Conservation (phyloP, 2,329 filamentous ascomycete species). For the Bimuria novae-zelandiae region DNA sequence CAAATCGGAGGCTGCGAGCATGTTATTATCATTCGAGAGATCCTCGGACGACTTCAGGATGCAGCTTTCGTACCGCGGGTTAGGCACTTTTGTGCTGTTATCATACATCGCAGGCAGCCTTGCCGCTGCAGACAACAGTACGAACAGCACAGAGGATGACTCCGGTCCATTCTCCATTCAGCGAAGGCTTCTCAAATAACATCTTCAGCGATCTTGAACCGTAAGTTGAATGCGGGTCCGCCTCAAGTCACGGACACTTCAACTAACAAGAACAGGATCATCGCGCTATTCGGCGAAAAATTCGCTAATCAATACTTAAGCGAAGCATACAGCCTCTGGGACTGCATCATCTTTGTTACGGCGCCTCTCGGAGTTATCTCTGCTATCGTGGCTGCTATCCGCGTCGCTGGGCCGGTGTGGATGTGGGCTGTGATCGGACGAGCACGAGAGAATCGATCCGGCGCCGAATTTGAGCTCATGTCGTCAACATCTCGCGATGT, state of each 20-base stretch:
- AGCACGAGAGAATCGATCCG: slow-evolving; percentile 13
- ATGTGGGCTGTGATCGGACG: slow-evolving; percentile 11
- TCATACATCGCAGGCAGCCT: too few relatives aligned
- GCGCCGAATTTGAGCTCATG: slow-evolving; percentile 35
- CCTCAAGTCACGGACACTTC: not conserved
- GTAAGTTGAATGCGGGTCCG: slow-evolving; percentile 5
- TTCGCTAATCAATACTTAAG: slow-evolving; percentile 22
- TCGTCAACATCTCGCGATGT: slow-evolving; percentile 37
- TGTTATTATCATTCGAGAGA: too few relatives aligned
- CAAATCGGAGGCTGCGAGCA: too few relatives aligned
- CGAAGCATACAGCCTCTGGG: slow-evolving; percentile 13
- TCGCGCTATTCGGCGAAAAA: slow-evolving; percentile 23
- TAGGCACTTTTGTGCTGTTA: too few relatives aligned
- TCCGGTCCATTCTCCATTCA: too few relatives aligned
- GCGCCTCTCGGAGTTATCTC: slow-evolving; percentile 35
- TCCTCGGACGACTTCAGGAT: too few relatives aligned
- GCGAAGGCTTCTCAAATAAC: slow-evolving; percentile 8
- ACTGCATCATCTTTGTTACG: slow-evolving; percentile 23
- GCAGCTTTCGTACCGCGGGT: too few relatives aligned
- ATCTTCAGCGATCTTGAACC: slow-evolving; percentile 16
- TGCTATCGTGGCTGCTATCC: slow-evolving; percentile 26
- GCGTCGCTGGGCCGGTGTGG: slow-evolving; percentile 24
- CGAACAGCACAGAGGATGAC: too few relatives aligned
- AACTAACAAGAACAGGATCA: slow-evolving; percentile 5
- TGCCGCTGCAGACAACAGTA: too few relatives aligned